phyloP scores from a whole-genome alignment of 1,284 basidiomycete genomes.

The Cutaneotrichosporon sp. region DNA sequence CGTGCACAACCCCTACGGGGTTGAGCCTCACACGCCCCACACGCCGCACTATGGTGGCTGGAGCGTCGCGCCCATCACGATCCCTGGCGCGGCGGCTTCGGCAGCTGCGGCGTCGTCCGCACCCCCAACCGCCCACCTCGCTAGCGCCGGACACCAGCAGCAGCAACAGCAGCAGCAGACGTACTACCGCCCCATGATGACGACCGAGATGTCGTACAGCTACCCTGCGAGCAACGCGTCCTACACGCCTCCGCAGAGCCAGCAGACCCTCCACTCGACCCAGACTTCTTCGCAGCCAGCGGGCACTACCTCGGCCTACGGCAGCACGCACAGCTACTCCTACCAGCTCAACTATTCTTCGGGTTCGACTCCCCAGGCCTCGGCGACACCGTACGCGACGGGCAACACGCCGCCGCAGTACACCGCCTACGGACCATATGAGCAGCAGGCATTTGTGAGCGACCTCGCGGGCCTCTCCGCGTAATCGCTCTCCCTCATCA shows the following conservation, averaged over 20 bases:
- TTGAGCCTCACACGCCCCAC: conserved; percentile 8
- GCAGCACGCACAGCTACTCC: conserved; percentile 3
- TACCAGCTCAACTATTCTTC: background rate
- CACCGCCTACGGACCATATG: conserved; percentile 10
- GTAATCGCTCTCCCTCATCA: background rate
- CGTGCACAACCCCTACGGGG: conserved; percentile 12
- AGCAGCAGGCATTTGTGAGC: conserved; percentile 9
- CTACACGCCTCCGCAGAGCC: conserved; percentile 4
- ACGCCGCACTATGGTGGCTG: conserved; percentile 14
- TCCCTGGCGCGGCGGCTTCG: background rate
- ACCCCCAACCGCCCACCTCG: background rate
- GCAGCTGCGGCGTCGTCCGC: conserved; percentile 1
- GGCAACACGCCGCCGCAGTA: conserved; percentile 6
- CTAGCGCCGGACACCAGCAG: conserved; percentile 2
- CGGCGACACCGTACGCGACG: background rate
- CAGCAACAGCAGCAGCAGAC: conserved; percentile 11
- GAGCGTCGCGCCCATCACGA: conserved; percentile 11
- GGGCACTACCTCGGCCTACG: background rate
- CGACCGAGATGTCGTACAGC: conserved; percentile 9
- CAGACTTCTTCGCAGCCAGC: background rate
- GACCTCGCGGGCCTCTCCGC: conserved; percentile 16
- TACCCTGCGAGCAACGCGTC: conserved; percentile 5
- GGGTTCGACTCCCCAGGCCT: background rate
- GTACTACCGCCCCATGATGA: conserved; percentile 12
- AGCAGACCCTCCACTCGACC: conserved; percentile 4